A percentile compares a stretch with the other conserved stretches of the same genome.
Conservation (phyloP, 805 yeast genomes). For the Scheffersomyces spartinae region DNA sequence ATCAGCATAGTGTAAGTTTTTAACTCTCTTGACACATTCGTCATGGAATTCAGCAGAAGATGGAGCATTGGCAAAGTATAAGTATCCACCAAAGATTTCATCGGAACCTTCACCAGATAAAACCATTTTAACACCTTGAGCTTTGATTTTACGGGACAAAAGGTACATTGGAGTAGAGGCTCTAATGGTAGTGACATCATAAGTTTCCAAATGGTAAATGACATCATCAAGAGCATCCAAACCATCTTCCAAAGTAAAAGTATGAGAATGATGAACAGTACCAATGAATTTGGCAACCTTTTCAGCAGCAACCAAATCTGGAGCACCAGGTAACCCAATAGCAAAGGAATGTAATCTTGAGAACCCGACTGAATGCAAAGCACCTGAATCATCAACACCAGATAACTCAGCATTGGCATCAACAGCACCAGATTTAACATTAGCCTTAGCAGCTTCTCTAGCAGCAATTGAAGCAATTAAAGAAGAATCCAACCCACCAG, state of each 20-base stretch:
- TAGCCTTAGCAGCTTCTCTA: constrained; percentile 82
- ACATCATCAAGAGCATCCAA: constrained; percentile 92
- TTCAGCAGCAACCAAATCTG: constrained; percentile 92
- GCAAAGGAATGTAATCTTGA: constrained; percentile 91
- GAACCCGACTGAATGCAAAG: constrained; percentile 67
- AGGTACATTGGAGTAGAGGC: constrained; percentile 99
- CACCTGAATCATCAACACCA: constrained; percentile 86
- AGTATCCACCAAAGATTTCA: constrained; percentile 97
- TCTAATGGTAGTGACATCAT: constrained; percentile 96
- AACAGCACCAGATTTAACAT: too few relatives aligned
- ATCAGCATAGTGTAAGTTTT: constrained; percentile 94
- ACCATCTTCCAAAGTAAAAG: constrained; percentile 94
- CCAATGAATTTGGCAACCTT: constrained; percentile 95
- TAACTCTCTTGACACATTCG: constrained; percentile 92
- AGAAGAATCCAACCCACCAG: constrained; percentile 97
- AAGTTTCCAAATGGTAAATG: constrained; percentile 91
- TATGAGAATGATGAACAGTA: constrained; percentile 95
- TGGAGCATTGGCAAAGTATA: constrained; percentile 96
- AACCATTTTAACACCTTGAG: constrained; percentile 99
- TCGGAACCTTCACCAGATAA: constrained; percentile 98
- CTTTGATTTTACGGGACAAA: constrained; percentile 92
- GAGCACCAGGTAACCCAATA: constrained; percentile 94
- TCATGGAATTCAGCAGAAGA: constrained; percentile 84
- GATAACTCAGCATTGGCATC: constrained; percentile 46
- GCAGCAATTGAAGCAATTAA: constrained; percentile 96